Base-by-base conservation (phyloP, 73 alveolate species). In the Symbiodinium natans region DNA sequence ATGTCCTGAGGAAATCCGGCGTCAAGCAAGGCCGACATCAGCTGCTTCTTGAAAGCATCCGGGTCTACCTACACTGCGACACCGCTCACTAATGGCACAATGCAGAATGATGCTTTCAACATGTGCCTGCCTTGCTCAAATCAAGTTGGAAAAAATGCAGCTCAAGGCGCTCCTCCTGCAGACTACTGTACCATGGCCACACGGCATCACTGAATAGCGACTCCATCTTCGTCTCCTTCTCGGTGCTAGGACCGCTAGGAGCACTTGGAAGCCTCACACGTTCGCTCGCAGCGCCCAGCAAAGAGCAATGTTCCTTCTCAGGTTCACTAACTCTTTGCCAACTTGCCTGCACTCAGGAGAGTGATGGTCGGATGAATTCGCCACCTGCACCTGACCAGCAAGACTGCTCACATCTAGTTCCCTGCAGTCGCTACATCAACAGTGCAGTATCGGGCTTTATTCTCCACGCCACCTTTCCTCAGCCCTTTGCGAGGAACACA, bases 91-190 rank as follows among this genome's bases (percentile, higher is more conserved):
- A 11, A 11, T 39, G 43, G 84, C n/a, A n/a, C 40, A 7, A 25
- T n/a, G 38, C 19, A 29, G 33, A 10, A 46, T 0, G 87, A 77
- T 4, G 34, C 52, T 38, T 34, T 39, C 39, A 59, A n/a, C 36
- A 41, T 3, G 25, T 29, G 71, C 71, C 7, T 17, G 77, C 97
- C 97, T 90, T 90, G 36, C 54, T n/a, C 31, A 90, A 42, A 33
- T 41, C 87, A 25, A 90, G 54, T 29, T 89, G 95, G 42, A 71
- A 71, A 85, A 90, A 90, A 89, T 90, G 97, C 31, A 90, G 88
- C 31, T 82, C 97, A 23, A 90, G 54, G 59, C 97, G 77, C 27
- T 90, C 97, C 88, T 90, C 39, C 42, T 17, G 82, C 33, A 68
- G 21, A 52, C 29, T 29, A 52, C 71, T 21, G n/a, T 23, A 21